phyloP scores from a whole-genome alignment of 2,329 filamentous ascomycete genomes.

The Botryotinia globosa region DNA sequence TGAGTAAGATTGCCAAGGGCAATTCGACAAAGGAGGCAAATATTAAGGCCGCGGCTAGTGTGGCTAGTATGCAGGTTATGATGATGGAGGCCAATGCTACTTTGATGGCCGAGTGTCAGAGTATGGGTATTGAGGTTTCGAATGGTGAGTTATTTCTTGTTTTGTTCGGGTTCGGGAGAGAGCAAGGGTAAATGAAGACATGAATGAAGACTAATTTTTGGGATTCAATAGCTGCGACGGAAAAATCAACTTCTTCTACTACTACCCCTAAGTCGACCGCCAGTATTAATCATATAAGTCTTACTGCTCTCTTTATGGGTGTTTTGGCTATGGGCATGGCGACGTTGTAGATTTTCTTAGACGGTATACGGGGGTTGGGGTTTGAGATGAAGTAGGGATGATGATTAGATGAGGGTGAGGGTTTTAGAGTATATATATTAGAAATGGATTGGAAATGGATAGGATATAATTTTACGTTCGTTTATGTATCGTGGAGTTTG shows the following conservation, averaged over 20 bases:
- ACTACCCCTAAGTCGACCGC: background rate
- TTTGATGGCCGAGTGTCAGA: constrained; percentile 30
- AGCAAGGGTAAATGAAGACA: background rate
- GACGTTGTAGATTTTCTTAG: background rate
- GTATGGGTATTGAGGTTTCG: constrained; percentile 2
- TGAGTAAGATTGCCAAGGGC: constrained; percentile 38
- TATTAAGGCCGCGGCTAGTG: constrained; percentile 42
- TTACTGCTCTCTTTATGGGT: background rate
- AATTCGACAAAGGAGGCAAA: constrained; percentile 41
- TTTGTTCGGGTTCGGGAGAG: background rate
- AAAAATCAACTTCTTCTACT: background rate
- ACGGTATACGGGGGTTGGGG: background rate
- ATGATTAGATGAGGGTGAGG: background rate
- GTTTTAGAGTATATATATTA: background rate
- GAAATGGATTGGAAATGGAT: background rate
- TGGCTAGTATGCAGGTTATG: constrained; percentile 35
- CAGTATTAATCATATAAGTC: background rate
- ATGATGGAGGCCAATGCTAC: constrained; percentile 41
- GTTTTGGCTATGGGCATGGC: constrained; percentile 1
- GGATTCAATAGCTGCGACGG: background rate
- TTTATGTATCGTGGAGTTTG: background rate
- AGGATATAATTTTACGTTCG: background rate
- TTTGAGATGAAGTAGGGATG: background rate
- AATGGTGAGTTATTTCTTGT: background rate
- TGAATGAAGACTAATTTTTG: background rate